phyloP scores from a whole-genome alignment of 2,329 filamentous ascomycete genomes.

The Coniochaeta pulveracea region DNA sequence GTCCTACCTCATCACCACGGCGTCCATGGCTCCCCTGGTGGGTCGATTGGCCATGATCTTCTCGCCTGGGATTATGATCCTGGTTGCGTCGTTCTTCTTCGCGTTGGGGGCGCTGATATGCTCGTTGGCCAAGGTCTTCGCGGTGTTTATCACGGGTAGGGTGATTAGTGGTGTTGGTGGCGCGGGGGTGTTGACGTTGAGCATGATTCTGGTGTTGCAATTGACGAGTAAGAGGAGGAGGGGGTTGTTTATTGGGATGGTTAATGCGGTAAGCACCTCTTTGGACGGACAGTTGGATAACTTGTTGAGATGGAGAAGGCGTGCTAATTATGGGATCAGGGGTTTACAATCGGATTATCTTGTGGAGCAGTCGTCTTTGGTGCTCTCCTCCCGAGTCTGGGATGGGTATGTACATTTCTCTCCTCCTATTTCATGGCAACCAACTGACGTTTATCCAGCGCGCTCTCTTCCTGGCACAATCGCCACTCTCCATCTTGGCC shows the following conservation, averaged over 20 bases:
- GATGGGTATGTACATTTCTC: constrained; percentile 49
- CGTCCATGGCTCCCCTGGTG: constrained; percentile 53
- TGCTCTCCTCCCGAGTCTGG: constrained; percentile 29
- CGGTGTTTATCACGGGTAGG: constrained; percentile 56
- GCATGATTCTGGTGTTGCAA: constrained; percentile 68
- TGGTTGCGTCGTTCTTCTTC: constrained; percentile 47
- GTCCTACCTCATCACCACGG: constrained; percentile 56
- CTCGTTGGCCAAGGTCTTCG: constrained; percentile 45
- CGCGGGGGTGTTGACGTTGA: constrained; percentile 61
- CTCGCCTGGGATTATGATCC: constrained; percentile 52
- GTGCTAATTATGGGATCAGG: constrained; percentile 10
- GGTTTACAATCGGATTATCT: constrained; percentile 21
- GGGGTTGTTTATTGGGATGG: constrained; percentile 62
- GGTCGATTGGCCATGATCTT: constrained; percentile 68
- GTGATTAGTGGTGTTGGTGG: constrained; percentile 57
- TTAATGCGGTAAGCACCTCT: constrained; percentile 44
- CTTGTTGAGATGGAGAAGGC: no score
- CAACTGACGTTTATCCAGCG: constrained; percentile 33
- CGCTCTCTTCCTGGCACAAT: constrained; percentile 62
- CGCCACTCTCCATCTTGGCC: constrained; percentile 49
- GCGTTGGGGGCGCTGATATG: constrained; percentile 54
- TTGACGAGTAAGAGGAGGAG: constrained; percentile 54
- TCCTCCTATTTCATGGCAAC: not conserved
- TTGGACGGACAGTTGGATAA: no score
- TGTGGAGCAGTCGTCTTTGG: constrained; percentile 20